Conservation (phyloP, 176 grass and related monocot genomes). For the Areca catechu region DNA sequence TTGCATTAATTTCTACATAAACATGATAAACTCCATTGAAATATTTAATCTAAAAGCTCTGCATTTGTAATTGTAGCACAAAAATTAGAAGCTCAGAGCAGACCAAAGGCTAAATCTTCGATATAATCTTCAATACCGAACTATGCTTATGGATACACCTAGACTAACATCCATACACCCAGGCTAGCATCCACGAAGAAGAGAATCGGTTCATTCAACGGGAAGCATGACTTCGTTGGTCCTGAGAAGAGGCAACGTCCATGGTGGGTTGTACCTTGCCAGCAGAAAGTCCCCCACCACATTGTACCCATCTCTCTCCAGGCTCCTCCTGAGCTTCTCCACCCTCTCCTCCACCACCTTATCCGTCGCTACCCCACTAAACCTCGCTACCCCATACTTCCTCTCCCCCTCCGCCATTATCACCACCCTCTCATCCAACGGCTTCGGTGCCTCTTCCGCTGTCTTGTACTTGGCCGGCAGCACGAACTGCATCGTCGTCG, state of each 20-base stretch:
- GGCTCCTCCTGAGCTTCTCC: constrained; percentile 47
- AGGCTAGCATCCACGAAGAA: too few species aligned
- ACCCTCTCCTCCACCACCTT: constrained; percentile 57
- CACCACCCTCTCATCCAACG: constrained; percentile 66
- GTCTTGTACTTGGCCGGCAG: constrained; percentile 65
- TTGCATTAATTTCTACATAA: too few species aligned
- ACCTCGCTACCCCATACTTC: constrained; percentile 63
- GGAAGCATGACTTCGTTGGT: constrained; percentile 96
- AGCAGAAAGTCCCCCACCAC: constrained; percentile 49
- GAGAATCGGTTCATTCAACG: constrained; percentile 28
- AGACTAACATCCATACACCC: too few species aligned
- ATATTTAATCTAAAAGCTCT: too few species aligned
- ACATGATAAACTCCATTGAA: too few species aligned
- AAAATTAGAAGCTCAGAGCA: neutral
- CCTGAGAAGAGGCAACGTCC: constrained; percentile 80
- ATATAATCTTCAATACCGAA: too few species aligned
- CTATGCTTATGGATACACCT: too few species aligned
- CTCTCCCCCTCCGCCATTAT: constrained; percentile 47
- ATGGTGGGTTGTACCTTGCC: constrained; percentile 80
- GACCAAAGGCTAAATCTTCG: neutral
- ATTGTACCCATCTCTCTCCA: constrained; percentile 58
- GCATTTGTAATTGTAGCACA: too few species aligned
- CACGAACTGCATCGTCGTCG: constrained; percentile 76
- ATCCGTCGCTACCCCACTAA: constrained; percentile 61
- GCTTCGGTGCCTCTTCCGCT: constrained; percentile 62